Percentiles rank a stretch among this genome's conserved stretches.
Evolutionary conservation across 2,329 filamentous ascomycete species (phyloP).

Genomic region (Claviceps sorghi): DNA sequence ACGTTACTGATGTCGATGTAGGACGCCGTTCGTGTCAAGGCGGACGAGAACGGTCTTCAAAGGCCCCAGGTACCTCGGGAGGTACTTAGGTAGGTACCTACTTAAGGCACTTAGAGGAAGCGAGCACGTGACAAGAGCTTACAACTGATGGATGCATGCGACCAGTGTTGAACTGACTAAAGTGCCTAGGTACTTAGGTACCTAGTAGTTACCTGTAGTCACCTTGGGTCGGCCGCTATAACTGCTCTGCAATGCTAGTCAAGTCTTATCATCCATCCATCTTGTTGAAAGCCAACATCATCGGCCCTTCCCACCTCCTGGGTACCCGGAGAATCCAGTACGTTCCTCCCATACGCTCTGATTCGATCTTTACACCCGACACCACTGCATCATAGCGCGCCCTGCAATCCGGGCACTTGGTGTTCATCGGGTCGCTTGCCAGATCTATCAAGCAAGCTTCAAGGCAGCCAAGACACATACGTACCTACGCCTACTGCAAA

Average conservation of each 20-base stretch:
- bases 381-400: neutral
- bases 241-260: neutral
- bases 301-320: neutral
- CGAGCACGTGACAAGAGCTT: neutral
- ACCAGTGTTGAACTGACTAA: neutral
- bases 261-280: neutral
- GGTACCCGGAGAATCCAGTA: neutral
- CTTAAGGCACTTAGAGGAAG: too few relatives aligned
- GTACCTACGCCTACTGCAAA: neutral
- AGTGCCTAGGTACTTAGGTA: neutral
- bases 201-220: too few relatives aligned
- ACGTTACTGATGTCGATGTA: neutral
- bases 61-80: neutral
- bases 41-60: neutral
- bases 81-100: too few relatives aligned
- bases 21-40: neutral
- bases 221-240: neutral
- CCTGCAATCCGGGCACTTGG: neutral
- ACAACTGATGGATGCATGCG: neutral
- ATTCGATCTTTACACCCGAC: neutral
- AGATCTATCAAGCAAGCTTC: neutral
- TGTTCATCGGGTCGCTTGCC: neutral
- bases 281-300: neutral
- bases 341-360: neutral
- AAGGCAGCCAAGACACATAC: slow-evolving; percentile 3